Evolutionary conservation across 371 early-diverging fungal species (phyloP), one percentile per base, ranked within the genome.

Genomic region (Syncephalastrum sp.): DNA sequence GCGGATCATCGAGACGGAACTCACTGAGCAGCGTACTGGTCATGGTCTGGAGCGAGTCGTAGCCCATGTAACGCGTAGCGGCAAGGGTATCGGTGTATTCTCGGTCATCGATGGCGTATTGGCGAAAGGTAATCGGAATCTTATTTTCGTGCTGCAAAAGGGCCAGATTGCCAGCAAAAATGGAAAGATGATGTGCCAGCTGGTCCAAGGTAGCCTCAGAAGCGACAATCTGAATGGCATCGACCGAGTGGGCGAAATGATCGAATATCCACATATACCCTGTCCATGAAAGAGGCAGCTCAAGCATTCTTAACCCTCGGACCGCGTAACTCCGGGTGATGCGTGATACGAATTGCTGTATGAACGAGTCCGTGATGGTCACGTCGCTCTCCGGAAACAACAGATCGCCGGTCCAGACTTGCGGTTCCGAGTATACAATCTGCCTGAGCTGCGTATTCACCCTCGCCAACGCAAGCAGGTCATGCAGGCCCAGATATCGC

Each of bases 201-300:
- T 61, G 56, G 5, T 23, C 19, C 13, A 75, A 50, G 3, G 53
- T 42, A 12, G 23, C 41, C 3, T 55, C 41, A 5, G 61, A 27
- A 14, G 70, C 50, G 15, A 56, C 41, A 3, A 73, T 55, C 15
- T 70, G 59, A 53, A 75, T 70, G 14, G 42, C 41, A 29, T 66
- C 69, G 17, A 76, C 67, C 7, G 73, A 68, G 43, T 76, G 76
- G 14, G 71, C 76, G 54, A 76, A 76, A 33, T 76, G 76, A 54
- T 76, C 73, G 65, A 76, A 76, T 27, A 76, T 63, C 48, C 61
- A 62, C 15, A 76, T 50, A 51, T 70, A 69, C 1, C 76, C 76
- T 3, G 38, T 23, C 73, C 73, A 76, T 13, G 59, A 62, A 15
- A 76, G 59, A 4, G 73, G 71, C 8, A 76, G 27, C 7, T 64